phyloP scores from a whole-genome alignment of 257 asterid genomes.

The Nicotiana knightiana region DNA sequence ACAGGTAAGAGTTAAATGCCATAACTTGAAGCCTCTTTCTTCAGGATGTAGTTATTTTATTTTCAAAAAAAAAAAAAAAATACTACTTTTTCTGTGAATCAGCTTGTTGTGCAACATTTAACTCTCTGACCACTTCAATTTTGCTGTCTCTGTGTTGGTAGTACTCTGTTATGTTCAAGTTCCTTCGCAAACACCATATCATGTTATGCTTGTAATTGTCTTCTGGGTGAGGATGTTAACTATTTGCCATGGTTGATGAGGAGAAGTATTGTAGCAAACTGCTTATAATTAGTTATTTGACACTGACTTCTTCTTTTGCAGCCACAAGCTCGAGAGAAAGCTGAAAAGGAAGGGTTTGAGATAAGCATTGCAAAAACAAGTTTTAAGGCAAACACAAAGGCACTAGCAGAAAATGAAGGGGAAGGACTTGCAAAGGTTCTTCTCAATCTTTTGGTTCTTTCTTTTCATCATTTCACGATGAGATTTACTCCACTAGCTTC shows the following conservation, averaged over 20 bases:
- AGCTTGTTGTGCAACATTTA: background rate
- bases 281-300: background rate
- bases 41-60: background rate
- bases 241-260: background rate
- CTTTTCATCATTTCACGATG: background rate
- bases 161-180: background rate
- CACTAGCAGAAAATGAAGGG: slow-evolving; percentile 91
- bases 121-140: background rate
- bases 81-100: background rate
- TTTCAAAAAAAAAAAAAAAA: background rate
- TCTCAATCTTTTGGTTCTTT: background rate
- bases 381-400: slow-evolving; percentile 91
- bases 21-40: background rate
- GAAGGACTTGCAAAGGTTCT: slow-evolving; percentile 89
- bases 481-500: background rate
- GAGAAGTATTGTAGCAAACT: background rate
- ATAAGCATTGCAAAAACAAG: slow-evolving; percentile 73
- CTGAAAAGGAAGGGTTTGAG: slow-evolving; percentile 86
- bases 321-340: slow-evolving; percentile 96
- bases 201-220: background rate
- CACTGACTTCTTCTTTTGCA: slow-evolving; percentile 17
- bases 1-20: background rate
- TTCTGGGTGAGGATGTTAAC: background rate
- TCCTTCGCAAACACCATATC: background rate
- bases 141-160: background rate